Evolutionary conservation across 2,329 filamentous ascomycete genomes (phyloP).

Genomic region (Diplodia seriata): DNA sequence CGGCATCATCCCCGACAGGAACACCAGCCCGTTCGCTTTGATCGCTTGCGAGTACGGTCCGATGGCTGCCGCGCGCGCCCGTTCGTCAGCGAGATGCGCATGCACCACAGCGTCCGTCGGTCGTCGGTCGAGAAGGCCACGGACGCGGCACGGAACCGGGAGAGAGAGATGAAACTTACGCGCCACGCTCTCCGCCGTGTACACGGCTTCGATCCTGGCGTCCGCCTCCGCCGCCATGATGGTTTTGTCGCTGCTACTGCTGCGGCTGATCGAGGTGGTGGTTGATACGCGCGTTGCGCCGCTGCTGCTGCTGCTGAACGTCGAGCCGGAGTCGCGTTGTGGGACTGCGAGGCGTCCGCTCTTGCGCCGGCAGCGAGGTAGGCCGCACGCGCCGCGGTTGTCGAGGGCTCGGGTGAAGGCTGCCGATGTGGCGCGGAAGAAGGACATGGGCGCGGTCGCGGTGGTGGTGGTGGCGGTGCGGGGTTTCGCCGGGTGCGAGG

Average conservation of each 20-base stretch:
- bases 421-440: not conserved
- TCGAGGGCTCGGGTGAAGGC: not conserved
- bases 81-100: not conserved
- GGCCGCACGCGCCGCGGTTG: not conserved
- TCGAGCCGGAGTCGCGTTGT: not conserved
- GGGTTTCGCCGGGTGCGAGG: not conserved
- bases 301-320: not conserved
- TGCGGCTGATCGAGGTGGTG: not conserved
- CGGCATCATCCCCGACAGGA: not conserved
- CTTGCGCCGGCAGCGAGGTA: not conserved
- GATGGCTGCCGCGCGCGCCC: not conserved
- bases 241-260: not conserved
- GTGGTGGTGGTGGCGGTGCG: not conserved
- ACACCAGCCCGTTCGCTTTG: not conserved
- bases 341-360: not conserved
- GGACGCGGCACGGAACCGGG: too few relatives aligned
- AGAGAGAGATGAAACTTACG: not conserved
- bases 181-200: not conserved
- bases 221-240: too few relatives aligned
- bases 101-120: too few relatives aligned
- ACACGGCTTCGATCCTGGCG: not conserved
- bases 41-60: not conserved
- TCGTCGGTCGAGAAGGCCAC: not conserved
- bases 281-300: too few relatives aligned
- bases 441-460: too few relatives aligned